Evolutionary conservation across 805 yeast species (phyloP), one percentile per base, ranked within the genome.

Genomic region (Metschnikowia reukaufii): DNA sequence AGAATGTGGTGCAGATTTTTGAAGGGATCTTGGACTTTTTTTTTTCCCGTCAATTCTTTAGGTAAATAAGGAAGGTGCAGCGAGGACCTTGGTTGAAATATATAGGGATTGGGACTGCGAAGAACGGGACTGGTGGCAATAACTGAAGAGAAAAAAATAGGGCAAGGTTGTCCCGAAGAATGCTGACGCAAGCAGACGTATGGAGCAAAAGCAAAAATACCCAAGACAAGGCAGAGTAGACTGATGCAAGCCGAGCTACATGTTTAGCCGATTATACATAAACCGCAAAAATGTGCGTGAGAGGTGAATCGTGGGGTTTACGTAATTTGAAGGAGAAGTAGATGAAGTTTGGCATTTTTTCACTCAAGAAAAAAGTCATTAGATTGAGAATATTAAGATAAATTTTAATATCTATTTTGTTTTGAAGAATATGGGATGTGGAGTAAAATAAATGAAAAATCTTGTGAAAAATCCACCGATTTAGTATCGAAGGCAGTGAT

Each of bases 211-310:
- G 31, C 33, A 44, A 44, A 39, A 29, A n/a, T 16, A 27, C 12
- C 36, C 32, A 39, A 34, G 35, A 39, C 44, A 39, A 13, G n/a
- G 15, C 13, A 16, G 13, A 13, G 35, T 37, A n/a, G 31, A 9
- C 39, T 16, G 44, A 34, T 36, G 48, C 44, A 45, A 40, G 17
- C 41, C 41, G 21, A 30, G 48, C 44, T 36, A 44, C 41, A 40
- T 12, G 29, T 36, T 23, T 39, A 27, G 33, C 38, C 44, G 43
- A 19, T 10, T n/a, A 27, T 19, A 43, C 43, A 34, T 33, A 15
- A 39, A 37, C 27, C 34, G 32, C 30, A 21, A 27, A 29, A 15
- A 10, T 12, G 30, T 31, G 44, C 48, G 39, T 39, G 23, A 9
- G 19, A 23, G 21, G 32, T 2, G 18, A n/a, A 7, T 12, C 3